Percentiles rank a stretch among this genome's conserved stretches.
Conservation (phyloP, 2,329 filamentous ascomycete genomes). For the Aaosphaeria arxii region DNA sequence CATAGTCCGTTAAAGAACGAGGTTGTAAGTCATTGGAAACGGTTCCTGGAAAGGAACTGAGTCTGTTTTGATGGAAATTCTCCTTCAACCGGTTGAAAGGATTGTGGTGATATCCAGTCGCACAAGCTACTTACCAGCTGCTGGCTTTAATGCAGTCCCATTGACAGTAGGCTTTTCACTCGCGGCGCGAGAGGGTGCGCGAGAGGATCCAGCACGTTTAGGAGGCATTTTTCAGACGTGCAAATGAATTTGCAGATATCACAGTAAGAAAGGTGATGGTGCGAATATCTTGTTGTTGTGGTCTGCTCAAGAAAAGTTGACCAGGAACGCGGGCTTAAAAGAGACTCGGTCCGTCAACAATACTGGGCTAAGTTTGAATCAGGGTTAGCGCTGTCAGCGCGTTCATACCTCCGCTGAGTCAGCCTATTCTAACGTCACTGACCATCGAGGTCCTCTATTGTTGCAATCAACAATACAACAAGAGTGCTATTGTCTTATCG, state of each 20-base stretch:
- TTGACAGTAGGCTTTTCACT: slow-evolving; percentile 19
- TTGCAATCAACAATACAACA: no score
- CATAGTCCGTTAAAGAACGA: no score
- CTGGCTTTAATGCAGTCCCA: neutral
- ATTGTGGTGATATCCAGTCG: no score
- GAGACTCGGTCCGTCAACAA: neutral
- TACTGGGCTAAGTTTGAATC: neutral
- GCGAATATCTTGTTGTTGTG: slow-evolving; percentile 16
- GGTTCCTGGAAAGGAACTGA: no score
- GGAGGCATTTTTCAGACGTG: slow-evolving; percentile 17
- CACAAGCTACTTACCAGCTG: slow-evolving; percentile 3
- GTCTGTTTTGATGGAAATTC: no score
- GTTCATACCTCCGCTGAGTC: neutral
- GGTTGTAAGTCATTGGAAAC: no score
- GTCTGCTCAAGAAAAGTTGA: slow-evolving; percentile 17
- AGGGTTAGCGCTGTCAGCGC: neutral
- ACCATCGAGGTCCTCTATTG: neutral
- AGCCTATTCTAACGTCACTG: neutral
- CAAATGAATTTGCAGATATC: slow-evolving; percentile 6
- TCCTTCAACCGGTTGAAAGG: no score
- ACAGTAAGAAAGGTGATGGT: neutral
- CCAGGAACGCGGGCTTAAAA: slow-evolving; percentile 10
- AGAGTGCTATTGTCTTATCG: no score
- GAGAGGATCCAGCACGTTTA: slow-evolving; percentile 8
- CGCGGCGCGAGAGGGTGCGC: slow-evolving; percentile 18